These are phyloP conservation scores for Colletotrichum shisoi DNA, from an alignment of 2,329 filamentous ascomycete species.

Conservation along the genomic window DNA sequence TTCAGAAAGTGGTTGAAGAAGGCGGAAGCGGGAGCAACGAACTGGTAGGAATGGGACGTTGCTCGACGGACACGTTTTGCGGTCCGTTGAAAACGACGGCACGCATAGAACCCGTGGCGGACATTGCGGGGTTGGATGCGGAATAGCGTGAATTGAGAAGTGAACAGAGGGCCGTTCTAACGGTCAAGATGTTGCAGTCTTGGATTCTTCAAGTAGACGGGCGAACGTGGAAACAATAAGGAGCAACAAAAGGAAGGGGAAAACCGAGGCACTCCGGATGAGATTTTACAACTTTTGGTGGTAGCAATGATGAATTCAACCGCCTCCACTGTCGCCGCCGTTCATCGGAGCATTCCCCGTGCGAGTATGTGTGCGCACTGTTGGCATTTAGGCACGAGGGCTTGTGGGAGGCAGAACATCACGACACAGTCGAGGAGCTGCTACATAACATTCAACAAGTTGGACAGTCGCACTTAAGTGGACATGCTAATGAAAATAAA, in stretches of 20 bases:
- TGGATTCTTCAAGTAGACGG: background rate
- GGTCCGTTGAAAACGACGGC: conserved; percentile 88
- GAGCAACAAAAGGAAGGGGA: background rate
- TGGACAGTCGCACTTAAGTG: no score
- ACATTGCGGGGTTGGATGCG: conserved; percentile 25
- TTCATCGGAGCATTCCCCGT: conserved; percentile 20
- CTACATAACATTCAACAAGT: background rate
- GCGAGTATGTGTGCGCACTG: conserved; percentile 13
- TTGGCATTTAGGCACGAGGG: background rate
- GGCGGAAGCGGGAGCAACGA: conserved; percentile 39
- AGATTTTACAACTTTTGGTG: background rate
- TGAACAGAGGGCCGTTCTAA: background rate
- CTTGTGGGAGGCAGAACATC: background rate
- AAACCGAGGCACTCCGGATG: background rate
- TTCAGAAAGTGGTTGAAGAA: background rate
- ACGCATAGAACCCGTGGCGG: conserved; percentile 70
- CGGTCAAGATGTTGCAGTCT: background rate
- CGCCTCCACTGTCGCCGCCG: conserved; percentile 19
- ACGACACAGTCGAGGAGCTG: background rate
- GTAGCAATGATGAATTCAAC: conserved; percentile 1
- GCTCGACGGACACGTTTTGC: conserved; percentile 76
- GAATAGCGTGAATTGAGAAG: background rate
- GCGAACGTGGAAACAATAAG: background rate
- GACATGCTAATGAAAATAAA: no score
- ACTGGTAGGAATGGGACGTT: conserved; percentile 77